A percentile compares a stretch with the other conserved stretches of the same genome.
phyloP scores from a whole-genome alignment of 1,139 yeast genomes.

The Protomyces gravidus region DNA sequence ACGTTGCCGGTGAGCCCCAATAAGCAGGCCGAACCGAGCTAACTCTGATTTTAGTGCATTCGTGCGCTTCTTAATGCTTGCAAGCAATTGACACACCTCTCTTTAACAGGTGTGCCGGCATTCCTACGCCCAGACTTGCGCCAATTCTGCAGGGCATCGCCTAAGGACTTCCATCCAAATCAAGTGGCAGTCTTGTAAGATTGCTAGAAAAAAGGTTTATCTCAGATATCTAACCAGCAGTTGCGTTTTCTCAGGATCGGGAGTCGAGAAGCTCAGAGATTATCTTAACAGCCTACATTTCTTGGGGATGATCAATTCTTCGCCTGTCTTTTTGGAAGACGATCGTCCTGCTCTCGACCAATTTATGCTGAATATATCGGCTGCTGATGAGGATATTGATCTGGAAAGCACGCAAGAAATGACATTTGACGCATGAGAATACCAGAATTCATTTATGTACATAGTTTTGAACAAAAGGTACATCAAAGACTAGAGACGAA shows the following conservation, averaged over 20 bases:
- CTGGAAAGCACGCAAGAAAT: background rate
- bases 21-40: no score
- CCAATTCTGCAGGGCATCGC: conserved; percentile 88
- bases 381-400: background rate
- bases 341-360: background rate
- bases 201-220: background rate
- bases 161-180: conserved; percentile 82
- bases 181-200: conserved; percentile 65
- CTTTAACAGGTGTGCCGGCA: conserved; percentile 86
- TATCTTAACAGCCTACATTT: conserved; percentile 47
- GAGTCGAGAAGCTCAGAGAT: conserved; percentile 68
- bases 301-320: background rate
- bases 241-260: conserved; percentile 91
- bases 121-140: conserved; percentile 82
- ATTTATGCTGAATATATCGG: background rate
- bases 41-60: conserved; percentile 37
- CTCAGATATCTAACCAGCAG: background rate
- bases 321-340: background rate
- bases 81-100: conserved; percentile 80
- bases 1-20: conserved; percentile 42
- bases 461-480: background rate
- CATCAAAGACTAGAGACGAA: conserved; percentile 14
- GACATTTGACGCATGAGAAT: background rate
- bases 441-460: background rate
- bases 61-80: conserved; percentile 66